Evolutionary conservation across 371 early-diverging fungal genomes (phyloP).

Genomic region (Lichtheimia corymbifera): DNA sequence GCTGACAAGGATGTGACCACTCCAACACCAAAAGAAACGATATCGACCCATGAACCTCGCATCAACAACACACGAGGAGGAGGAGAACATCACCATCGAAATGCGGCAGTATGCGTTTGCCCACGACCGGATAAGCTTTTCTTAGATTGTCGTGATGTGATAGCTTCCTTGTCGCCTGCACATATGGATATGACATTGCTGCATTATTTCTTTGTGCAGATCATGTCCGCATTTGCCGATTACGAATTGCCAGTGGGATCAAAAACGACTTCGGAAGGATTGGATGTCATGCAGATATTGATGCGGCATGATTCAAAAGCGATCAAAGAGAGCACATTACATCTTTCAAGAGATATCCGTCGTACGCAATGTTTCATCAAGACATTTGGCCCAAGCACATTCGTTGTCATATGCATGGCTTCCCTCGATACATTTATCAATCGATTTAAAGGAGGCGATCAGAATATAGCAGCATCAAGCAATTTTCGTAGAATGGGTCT

Average conservation of each 20-base stretch:
- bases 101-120: slow-evolving; percentile 21
- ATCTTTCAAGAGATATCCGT: slow-evolving; percentile 24
- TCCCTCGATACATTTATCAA: slow-evolving; percentile 33
- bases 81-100: background rate
- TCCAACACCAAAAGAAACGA: background rate
- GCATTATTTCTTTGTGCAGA: slow-evolving; percentile 59
- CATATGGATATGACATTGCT: slow-evolving; percentile 48
- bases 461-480: background rate
- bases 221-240: slow-evolving; percentile 48
- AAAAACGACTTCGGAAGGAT: slow-evolving; percentile 10
- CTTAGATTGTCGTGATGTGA: slow-evolving; percentile 21
- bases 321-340: slow-evolving; percentile 26
- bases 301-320: background rate
- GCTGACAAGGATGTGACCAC: background rate
- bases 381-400: slow-evolving; percentile 54
- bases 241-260: slow-evolving; percentile 50
- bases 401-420: slow-evolving; percentile 63
- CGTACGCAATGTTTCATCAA: slow-evolving; percentile 73
- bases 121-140: slow-evolving; percentile 32
- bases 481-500: background rate
- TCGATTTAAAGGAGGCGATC: slow-evolving; percentile 37
- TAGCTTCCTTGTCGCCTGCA: slow-evolving; percentile 25
- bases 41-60: background rate
- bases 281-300: background rate
- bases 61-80: background rate